Percentiles rank a stretch among this genome's conserved stretches.
These are phyloP conservation scores for Tolypocladium cylindrosporum DNA, from an alignment of 2,329 filamentous ascomycete genomes.

Conservation along the genomic window DNA sequence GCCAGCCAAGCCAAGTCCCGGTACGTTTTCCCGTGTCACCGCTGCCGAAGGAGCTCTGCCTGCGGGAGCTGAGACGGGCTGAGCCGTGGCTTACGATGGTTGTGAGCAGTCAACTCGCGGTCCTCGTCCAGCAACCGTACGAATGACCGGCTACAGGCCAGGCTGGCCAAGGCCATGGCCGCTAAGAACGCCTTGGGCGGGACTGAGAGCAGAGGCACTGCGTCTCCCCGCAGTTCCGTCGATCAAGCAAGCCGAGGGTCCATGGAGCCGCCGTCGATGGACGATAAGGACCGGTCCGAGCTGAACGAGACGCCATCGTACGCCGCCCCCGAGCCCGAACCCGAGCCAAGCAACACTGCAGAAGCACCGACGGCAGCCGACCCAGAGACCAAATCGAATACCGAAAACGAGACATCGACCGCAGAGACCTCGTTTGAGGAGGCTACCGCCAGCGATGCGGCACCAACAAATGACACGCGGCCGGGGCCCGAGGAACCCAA, in stretches of 20 bases:
- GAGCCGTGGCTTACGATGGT: background rate
- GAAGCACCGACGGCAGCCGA: background rate
- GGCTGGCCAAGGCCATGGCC: conserved; percentile 78
- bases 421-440: background rate
- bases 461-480: background rate
- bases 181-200: conserved; percentile 42
- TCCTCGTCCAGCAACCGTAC: conserved; percentile 52
- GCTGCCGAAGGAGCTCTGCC: background rate
- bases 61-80: background rate
- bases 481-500: background rate
- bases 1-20: conserved; percentile 17
- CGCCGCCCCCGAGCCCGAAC: conserved; percentile 1
- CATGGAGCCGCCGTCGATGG: conserved; percentile 18
- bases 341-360: background rate
- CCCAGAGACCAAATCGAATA: background rate
- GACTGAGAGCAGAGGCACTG: conserved; percentile 33
- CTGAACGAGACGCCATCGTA: conserved; percentile 7
- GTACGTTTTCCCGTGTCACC: conserved; percentile 1
- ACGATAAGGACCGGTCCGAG: conserved; percentile 10
- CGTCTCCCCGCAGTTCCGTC: conserved; percentile 26
- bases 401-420: background rate
- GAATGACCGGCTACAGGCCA: conserved; percentile 81
- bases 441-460: background rate
- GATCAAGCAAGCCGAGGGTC: conserved; percentile 18
- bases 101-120: conserved; percentile 37